Conservation (phyloP, 2,329 filamentous ascomycete species). For the Dothidotthia symphoricarpi region DNA sequence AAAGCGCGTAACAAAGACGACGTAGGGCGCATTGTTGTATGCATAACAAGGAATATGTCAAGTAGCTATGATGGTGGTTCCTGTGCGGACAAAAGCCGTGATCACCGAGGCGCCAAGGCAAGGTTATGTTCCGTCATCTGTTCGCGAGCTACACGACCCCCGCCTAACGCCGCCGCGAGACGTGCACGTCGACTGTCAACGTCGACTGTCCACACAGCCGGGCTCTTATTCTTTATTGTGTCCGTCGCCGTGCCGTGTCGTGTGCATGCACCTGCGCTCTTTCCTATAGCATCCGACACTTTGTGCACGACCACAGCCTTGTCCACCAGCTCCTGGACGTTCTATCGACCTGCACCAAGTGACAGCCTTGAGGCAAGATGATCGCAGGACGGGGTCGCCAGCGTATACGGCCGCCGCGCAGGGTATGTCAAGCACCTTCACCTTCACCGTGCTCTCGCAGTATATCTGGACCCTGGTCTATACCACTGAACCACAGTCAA, state of each 20-base stretch:
- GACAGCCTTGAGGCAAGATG: conserved; percentile 38
- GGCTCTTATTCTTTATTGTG: neutral
- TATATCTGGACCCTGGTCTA: conserved; percentile 1
- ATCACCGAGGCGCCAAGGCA: conserved; percentile 8
- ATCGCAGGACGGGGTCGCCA: conserved; percentile 56
- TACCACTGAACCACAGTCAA: conserved; percentile 6
- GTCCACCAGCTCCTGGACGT: neutral
- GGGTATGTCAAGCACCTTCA: conserved; percentile 52
- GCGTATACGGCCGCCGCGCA: conserved; percentile 66
- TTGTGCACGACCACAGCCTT: neutral
- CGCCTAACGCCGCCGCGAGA: conserved; percentile 3
- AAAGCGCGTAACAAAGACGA: conserved; percentile 25
- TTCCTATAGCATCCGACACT: neutral
- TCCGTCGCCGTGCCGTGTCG: neutral
- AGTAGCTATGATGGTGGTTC: too few relatives aligned
- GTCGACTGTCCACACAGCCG: neutral
- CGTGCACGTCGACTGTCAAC: conserved; percentile 4
- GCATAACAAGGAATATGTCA: neutral
- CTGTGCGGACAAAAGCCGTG: conserved; percentile 7
- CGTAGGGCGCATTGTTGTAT: conserved; percentile 24
- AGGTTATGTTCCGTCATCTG: conserved; percentile 14
- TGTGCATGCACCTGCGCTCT: conserved; percentile 1
- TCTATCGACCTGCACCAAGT: neutral
- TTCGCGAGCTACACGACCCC: conserved; percentile 11
- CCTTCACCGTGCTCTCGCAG: neutral